Base-by-base conservation (phyloP, 2,329 filamentous ascomycete species). In the Aspergillus caelatus region DNA sequence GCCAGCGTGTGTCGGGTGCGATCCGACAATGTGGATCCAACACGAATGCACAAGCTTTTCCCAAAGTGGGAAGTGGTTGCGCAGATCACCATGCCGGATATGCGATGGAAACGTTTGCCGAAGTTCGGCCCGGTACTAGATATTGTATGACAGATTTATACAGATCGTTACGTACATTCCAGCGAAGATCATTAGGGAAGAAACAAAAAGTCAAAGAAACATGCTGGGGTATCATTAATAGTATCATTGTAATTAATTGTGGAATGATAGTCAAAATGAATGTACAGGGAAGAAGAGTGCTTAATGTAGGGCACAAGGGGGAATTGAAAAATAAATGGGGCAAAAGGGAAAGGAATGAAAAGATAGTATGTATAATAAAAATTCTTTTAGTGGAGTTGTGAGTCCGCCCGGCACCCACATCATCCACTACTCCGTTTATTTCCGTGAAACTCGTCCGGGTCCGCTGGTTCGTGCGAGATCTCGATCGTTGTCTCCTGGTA, bases 401-500 rank as follows among this genome's bases (percentile, higher is more conserved):
- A 36, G 34, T 16, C 14, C 39, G 39, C 39, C 34, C 34, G 8
- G 16, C 8, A 30, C 46, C 26, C 19, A 39, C 45, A 60, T 64
- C 56, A 64, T 26, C 56, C 46, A 55, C 62, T 62, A 12, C 30
- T 48, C 21, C 28, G 28, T 43, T 48, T 39, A 8, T 46, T 23
- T 53, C 48, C 11, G 9, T 43, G 66, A n/a, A 64, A 66, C 5
- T 67, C 62, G n/a, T 64, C 62, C 16, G 65, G 62, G n/a, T 67
- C 62, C 26, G 68, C 72, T 21, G 71, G 72, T 65, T 79, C 76
- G 60, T 76, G 75, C 8, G 74, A 75, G 48, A 80, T 77, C 66
- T 80, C 78, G 60, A 81, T 78, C 8, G 78, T 80, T 11, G 78
- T 80, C 65, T 81, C 69, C 61, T 79, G 76, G 61, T 79, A 78